These are phyloP conservation scores for Malus orientalis DNA, from an alignment of 306 rosid genomes.

Conservation along the genomic window DNA sequence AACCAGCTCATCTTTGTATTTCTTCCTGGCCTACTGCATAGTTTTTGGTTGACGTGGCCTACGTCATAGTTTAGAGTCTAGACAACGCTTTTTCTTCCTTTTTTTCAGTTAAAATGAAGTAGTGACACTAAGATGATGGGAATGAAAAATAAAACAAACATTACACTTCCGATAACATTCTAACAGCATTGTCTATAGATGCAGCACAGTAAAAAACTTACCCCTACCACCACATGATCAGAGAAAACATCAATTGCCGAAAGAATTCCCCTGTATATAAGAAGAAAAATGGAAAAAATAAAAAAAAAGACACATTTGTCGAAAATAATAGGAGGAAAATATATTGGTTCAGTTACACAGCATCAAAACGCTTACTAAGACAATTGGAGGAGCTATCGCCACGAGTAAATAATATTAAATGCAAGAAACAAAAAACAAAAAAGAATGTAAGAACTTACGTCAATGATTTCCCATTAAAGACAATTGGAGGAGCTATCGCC, in stretches of 20 bases:
- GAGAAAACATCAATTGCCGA: conserved; percentile 87
- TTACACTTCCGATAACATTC: not conserved
- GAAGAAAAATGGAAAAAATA: not conserved
- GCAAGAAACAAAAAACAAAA: not conserved
- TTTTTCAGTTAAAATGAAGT: not conserved
- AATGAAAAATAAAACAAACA: not conserved
- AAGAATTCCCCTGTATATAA: conserved; percentile 75
- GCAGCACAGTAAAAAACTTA: conserved; percentile 38
- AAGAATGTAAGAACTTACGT: conserved; percentile 52
- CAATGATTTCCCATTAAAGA: conserved; percentile 87
- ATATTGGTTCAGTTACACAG: not conserved
- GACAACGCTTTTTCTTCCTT: not conserved
- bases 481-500: conserved; percentile 95
- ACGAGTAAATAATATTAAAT: not conserved
- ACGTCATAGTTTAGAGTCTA: not conserved
- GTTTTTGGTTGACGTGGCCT: not conserved
- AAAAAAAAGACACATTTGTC: not conserved
- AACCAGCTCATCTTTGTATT: not conserved
- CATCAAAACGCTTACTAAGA: not conserved
- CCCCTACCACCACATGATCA: conserved; percentile 79
- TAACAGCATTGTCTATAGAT: not conserved
- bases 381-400: not conserved
- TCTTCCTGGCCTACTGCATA: not conserved
- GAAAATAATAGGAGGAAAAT: not conserved
- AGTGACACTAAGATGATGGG: not conserved